A percentile compares a stretch with the other conserved stretches of the same genome.
Conservation (phyloP, 495 filamentous ascomycete genomes). For the Tuber melanosporum region DNA sequence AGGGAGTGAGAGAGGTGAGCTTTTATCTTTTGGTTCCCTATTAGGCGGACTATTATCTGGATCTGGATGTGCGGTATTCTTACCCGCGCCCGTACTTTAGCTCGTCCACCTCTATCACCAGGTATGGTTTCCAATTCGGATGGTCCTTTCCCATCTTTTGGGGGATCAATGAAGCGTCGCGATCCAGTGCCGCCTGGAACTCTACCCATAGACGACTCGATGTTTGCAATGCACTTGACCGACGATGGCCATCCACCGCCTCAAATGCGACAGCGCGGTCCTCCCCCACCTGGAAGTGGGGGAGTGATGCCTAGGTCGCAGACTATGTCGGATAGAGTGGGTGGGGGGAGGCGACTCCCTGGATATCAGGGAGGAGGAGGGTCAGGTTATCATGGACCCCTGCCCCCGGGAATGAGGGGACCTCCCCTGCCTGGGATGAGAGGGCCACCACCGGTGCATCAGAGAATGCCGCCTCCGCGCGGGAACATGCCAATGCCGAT, state of each 20-base stretch:
- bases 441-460: slow-evolving; percentile 17
- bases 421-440: slow-evolving; percentile 14
- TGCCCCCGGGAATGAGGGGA: slow-evolving; percentile 11
- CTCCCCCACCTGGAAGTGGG: slow-evolving; percentile 11
- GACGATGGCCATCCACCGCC: slow-evolving; percentile 8
- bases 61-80: not conserved
- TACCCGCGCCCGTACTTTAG: not conserved
- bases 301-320: slow-evolving; percentile 18
- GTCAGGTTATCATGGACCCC: slow-evolving; percentile 9
- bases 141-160: slow-evolving; percentile 21
- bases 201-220: slow-evolving; percentile 28
- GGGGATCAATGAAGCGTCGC: slow-evolving; percentile 13
- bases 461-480: slow-evolving; percentile 28
- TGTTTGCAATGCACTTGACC: slow-evolving; percentile 23
- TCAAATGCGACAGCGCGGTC: slow-evolving; percentile 14
- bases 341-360: slow-evolving; percentile 19
- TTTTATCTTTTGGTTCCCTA: not conserved
- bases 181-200: slow-evolving; percentile 22
- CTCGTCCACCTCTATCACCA: slow-evolving; percentile 10
- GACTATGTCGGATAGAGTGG: slow-evolving; percentile 13
- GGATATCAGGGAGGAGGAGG: slow-evolving; percentile 16
- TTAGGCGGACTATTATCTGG: not conserved
- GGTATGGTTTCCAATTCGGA: slow-evolving; percentile 21
- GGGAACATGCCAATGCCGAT: slow-evolving; percentile 17
- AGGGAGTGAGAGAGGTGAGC: slow-evolving; percentile 15